Conservation (phyloP, 345 rosid genomes). For the Gynandropsis gynandra region DNA sequence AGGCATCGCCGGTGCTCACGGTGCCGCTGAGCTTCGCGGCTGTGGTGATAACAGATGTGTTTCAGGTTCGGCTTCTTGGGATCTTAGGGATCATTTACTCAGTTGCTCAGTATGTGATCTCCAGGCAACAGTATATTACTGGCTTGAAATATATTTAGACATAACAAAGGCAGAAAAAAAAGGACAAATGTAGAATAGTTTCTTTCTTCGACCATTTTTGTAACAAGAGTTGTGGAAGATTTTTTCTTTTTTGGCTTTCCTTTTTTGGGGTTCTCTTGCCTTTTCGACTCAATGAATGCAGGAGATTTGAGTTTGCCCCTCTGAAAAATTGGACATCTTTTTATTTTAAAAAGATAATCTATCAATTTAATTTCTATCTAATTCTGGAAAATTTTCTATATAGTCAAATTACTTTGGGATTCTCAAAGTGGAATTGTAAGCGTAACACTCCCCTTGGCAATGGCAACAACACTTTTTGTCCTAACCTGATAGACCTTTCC, state of each 20-base stretch:
- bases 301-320: too few species aligned
- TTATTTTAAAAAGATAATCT: too few species aligned
- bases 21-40: slow-evolving; percentile 90
- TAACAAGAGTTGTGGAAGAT: slow-evolving; percentile 21
- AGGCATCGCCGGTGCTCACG: slow-evolving; percentile 57
- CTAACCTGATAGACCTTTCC: too few species aligned
- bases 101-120: slow-evolving; percentile 64
- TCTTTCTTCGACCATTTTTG: slow-evolving; percentile 12
- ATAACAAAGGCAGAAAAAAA: slow-evolving; percentile 7
- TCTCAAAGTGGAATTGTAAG: too few species aligned
- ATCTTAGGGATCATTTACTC: slow-evolving; percentile 75
- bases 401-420: too few species aligned
- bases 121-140: slow-evolving; percentile 89
- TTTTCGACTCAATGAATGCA: too few species aligned
- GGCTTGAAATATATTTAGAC: slow-evolving; percentile 90
- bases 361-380: too few species aligned
- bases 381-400: too few species aligned
- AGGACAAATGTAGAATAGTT: slow-evolving; percentile 7
- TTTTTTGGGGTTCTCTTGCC: slow-evolving; percentile 1
- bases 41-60: slow-evolving; percentile 72
- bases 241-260: background rate
- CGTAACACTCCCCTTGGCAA: too few species aligned
- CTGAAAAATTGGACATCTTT: too few species aligned
- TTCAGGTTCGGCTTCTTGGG: slow-evolving; percentile 77
- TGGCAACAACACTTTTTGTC: too few species aligned